These are phyloP conservation scores for Dryas integrifolia DNA, from an alignment of 331 rosid species.

Conservation along the genomic window DNA sequence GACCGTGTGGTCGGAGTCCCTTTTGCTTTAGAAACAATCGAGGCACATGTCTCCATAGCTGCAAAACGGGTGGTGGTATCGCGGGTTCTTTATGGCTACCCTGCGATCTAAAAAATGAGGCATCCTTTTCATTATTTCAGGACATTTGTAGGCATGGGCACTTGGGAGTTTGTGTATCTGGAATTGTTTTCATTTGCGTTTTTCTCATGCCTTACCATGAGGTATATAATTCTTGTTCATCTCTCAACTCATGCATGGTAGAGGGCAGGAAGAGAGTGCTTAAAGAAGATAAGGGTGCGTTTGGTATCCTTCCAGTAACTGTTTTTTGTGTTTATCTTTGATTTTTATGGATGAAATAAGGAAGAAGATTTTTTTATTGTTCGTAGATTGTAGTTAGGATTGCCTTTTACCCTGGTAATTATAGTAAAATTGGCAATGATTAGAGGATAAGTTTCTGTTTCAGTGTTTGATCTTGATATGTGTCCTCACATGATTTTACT, in stretches of 20 bases:
- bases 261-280: background rate
- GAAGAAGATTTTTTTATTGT: background rate
- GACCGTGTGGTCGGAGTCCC: background rate
- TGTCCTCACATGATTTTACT: constrained; percentile 16
- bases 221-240: too few relatives aligned
- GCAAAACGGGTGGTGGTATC: too few relatives aligned
- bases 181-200: background rate
- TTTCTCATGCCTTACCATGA: background rate
- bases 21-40: background rate
- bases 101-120: background rate
- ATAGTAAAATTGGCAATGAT: background rate
- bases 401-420: background rate
- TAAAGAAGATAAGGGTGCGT: background rate
- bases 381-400: background rate
- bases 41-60: background rate
- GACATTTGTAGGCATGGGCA: background rate
- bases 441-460: background rate
- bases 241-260: too few relatives aligned
- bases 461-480: constrained; percentile 6
- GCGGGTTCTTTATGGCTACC: background rate
- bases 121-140: background rate
- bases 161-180: background rate
- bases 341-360: too few relatives aligned
- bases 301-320: too few relatives aligned
- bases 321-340: too few relatives aligned